Evolutionary conservation across 225 moss, liverwort and hornwort genomes (phyloP).

Genomic region (Pseudoscleropodium purum): DNA sequence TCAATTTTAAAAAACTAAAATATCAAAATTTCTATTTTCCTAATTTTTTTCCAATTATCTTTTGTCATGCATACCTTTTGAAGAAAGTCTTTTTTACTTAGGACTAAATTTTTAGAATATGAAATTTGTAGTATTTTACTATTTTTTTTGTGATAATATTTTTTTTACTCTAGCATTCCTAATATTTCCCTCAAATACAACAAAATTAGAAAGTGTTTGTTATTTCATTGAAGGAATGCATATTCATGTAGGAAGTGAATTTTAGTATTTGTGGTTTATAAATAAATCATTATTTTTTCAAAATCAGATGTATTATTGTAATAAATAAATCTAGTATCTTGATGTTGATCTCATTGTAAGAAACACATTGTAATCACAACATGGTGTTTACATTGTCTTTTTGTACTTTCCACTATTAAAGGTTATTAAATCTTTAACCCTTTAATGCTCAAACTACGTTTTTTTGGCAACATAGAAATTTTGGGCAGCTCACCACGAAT

Average conservation of each 20-base stretch:
- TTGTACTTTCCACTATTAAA: too few species aligned
- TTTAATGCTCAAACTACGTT: too few species aligned
- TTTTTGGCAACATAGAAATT: too few species aligned
- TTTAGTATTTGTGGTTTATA: background rate
- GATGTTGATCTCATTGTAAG: background rate
- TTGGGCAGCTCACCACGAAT: too few species aligned
- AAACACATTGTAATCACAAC: background rate
- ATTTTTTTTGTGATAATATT: too few species aligned
- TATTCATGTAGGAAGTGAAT: background rate
- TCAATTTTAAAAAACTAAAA: background rate
- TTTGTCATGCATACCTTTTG: background rate
- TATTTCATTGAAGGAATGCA: background rate
- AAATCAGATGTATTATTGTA: too few species aligned
- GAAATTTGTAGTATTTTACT: background rate
- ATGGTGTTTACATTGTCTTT: background rate
- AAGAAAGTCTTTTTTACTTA: background rate
- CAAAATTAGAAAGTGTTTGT: background rate
- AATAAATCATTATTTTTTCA: too few species aligned
- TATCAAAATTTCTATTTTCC: background rate
- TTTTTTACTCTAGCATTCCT: accelerated
- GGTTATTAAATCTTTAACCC: too few species aligned
- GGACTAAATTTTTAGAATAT: background rate
- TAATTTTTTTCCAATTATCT: background rate
- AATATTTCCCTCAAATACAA: background rate
- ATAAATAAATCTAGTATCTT: background rate